phyloP scores from a whole-genome alignment of 768 basidiomycete species.

The Leccinum subtestaceum region DNA sequence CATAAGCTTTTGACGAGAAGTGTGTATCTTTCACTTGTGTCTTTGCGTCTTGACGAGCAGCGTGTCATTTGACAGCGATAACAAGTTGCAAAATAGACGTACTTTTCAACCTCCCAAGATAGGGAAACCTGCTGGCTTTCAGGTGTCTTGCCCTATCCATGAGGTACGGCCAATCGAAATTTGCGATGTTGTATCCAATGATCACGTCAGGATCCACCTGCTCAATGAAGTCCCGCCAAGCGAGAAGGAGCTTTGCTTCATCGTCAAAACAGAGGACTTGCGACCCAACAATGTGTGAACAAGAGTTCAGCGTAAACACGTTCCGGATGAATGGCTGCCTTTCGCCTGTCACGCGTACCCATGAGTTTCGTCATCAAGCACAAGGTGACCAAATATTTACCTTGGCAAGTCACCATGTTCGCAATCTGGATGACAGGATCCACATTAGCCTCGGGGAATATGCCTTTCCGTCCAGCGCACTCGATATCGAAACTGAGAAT shows the following conservation, averaged over 20 bases:
- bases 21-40: slow-evolving; percentile 90
- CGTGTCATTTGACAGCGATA: slow-evolving; percentile 3
- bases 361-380: slow-evolving; percentile 2
- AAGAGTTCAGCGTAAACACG: slow-evolving; percentile 92
- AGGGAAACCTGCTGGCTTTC: slow-evolving; percentile 65
- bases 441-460: slow-evolving; percentile 86
- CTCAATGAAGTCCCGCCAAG: slow-evolving; percentile 89
- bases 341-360: slow-evolving; percentile 60
- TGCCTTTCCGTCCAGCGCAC: slow-evolving; percentile 95
- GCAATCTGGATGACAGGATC: slow-evolving; percentile 99
- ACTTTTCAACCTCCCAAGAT: slow-evolving; percentile 77
- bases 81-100: slow-evolving; percentile 8
- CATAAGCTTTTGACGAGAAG: slow-evolving; percentile 97
- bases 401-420: slow-evolving; percentile 98
- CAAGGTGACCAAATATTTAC: slow-evolving; percentile 37
- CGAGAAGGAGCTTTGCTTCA: slow-evolving; percentile 69
- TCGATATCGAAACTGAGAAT: slow-evolving; percentile 99
- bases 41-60: slow-evolving; percentile 51
- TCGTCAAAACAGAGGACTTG: slow-evolving; percentile 84
- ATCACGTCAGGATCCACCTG: slow-evolving; percentile 93
- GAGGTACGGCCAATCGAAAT: slow-evolving; percentile 96
- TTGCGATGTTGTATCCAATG: slow-evolving; percentile 92
- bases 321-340: slow-evolving; percentile 93
- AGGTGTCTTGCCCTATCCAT: slow-evolving; percentile 88
- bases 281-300: slow-evolving; percentile 95